Evolutionary conservation across 169 alveolate species (phyloP).

Genomic region (Plasmodium coatneyi): DNA sequence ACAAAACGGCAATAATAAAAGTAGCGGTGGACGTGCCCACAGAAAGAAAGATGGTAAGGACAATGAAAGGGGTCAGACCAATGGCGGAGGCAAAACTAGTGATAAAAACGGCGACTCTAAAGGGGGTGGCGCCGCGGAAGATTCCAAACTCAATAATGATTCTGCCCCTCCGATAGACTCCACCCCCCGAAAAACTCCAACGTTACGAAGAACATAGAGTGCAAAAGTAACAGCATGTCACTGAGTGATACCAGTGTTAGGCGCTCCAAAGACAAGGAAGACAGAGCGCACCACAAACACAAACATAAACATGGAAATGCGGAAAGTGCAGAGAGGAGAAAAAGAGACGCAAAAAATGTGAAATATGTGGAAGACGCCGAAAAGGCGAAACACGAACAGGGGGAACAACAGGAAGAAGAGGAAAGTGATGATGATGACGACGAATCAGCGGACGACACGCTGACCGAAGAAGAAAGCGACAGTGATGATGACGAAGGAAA

Average conservation of each 20-base stretch:
- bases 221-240: not conserved
- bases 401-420: not conserved
- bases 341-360: not conserved
- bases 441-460: not conserved
- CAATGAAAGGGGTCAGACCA: not conserved
- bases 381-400: not conserved
- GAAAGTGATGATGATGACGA: not conserved
- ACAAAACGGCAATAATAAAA: not conserved
- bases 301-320: not conserved
- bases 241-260: not conserved
- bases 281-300: not conserved
- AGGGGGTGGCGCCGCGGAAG: not conserved
- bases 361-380: not conserved
- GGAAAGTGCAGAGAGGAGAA: not conserved
- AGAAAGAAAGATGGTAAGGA: constrained; percentile 1
- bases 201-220: not conserved
- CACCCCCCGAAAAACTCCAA: not conserved
- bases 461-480: not conserved
- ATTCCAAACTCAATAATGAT: not conserved
- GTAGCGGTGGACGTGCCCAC: not conserved
- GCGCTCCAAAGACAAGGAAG: not conserved
- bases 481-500: not conserved
- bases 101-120: not conserved
- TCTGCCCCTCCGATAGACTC: not conserved
- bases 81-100: not conserved